Evolutionary conservation across 192 early-diverging fungal genomes (phyloP).

Genomic region (Gaertneriomyces semiglobifer): DNA sequence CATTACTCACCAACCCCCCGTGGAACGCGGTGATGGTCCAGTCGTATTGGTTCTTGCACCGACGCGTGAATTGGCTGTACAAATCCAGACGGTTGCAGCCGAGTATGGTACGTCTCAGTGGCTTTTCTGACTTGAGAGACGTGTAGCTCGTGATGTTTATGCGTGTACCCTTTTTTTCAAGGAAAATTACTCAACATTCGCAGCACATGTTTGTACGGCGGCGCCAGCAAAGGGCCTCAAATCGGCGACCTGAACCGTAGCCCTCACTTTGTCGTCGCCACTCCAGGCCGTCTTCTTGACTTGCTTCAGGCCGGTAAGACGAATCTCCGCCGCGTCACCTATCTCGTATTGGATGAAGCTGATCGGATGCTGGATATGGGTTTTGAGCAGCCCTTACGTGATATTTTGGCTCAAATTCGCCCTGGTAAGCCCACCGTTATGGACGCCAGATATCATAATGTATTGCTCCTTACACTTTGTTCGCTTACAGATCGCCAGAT

Average conservation of each 20-base stretch:
- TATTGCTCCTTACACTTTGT: background rate
- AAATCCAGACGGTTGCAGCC: conserved; percentile 56
- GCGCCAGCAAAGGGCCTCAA: conserved; percentile 72
- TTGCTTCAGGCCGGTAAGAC: conserved; percentile 77
- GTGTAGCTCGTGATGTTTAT: no score
- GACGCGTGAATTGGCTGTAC: conserved; percentile 72
- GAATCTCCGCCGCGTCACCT: conserved; percentile 83
- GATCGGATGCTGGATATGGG: conserved; percentile 96
- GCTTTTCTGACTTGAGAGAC: no score
- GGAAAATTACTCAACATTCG: conserved; percentile 56
- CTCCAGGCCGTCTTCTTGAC: conserved; percentile 93
- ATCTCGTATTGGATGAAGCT: conserved; percentile 94
- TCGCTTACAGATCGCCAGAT: conserved; percentile 73
- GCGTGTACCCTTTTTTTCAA: no score
- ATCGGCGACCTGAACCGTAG: conserved; percentile 47
- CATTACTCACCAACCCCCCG: conserved; percentile 48
- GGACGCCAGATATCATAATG: background rate
- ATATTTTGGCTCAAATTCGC: conserved; percentile 72
- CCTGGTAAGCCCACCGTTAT: conserved; percentile 38
- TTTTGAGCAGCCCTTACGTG: conserved; percentile 84
- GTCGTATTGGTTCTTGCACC: conserved; percentile 70
- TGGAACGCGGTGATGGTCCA: conserved; percentile 50
- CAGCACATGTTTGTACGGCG: conserved; percentile 81
- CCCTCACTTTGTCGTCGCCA: conserved; percentile 80
- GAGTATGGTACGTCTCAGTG: conserved; percentile 48